A percentile compares a stretch with the other conserved stretches of the same genome.
Evolutionary conservation across 2,329 filamentous ascomycete genomes (phyloP).

Genomic region (Didymella pomorum): DNA sequence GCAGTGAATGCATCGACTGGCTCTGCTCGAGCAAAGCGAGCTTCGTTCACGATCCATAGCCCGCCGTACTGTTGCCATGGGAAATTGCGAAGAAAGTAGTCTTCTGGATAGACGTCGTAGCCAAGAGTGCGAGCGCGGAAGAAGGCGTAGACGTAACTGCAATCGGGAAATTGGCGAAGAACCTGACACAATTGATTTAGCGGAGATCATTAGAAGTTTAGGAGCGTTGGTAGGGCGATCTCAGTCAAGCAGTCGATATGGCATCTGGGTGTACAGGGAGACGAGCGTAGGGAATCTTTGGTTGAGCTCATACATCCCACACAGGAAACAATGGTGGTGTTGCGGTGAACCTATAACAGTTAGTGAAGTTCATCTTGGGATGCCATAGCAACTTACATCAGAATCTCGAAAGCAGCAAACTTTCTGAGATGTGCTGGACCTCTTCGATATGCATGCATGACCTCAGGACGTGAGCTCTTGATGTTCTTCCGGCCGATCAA

Average conservation of each 20-base stretch:
- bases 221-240: background rate
- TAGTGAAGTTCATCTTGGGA: background rate
- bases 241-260: background rate
- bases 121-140: constrained; percentile 49
- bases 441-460: constrained; percentile 69
- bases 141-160: constrained; percentile 50
- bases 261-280: background rate
- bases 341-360: constrained; percentile 45
- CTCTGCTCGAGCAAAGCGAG: constrained; percentile 47
- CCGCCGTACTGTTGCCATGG: constrained; percentile 51
- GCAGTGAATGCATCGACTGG: constrained; percentile 34
- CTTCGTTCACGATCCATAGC: constrained; percentile 49
- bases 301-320: constrained; percentile 51
- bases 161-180: constrained; percentile 48
- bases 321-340: constrained; percentile 50
- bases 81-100: constrained; percentile 49
- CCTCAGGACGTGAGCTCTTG: constrained; percentile 66
- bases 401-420: constrained; percentile 79
- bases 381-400: constrained; percentile 66
- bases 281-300: constrained; percentile 3
- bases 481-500: constrained; percentile 60
- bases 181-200: constrained; percentile 44
- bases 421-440: constrained; percentile 71
- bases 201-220: constrained; percentile 12
- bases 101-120: constrained; percentile 51